Evolutionary conservation across 257 asterid genomes (phyloP).

Genomic region (Coffea eugenioides): DNA sequence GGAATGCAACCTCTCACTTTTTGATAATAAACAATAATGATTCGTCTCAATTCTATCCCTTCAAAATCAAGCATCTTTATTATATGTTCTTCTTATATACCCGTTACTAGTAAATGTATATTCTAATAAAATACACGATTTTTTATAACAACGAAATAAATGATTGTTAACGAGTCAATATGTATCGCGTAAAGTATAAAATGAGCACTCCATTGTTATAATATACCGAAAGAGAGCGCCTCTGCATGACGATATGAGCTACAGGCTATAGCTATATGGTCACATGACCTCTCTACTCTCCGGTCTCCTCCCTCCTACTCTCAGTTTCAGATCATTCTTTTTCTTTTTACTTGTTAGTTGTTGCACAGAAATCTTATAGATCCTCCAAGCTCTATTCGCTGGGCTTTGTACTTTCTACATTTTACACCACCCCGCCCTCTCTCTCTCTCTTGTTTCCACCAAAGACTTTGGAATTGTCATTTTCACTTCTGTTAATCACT

Average conservation of each 20-base stretch:
- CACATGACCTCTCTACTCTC: not conserved
- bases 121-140: too few relatives aligned
- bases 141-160: too few relatives aligned
- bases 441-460: not conserved
- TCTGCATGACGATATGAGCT: too few relatives aligned
- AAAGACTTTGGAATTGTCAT: constrained; percentile 2
- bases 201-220: too few relatives aligned
- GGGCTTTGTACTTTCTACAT: too few relatives aligned
- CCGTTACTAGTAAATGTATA: too few relatives aligned
- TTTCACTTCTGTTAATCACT: constrained; percentile 14
- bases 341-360: not conserved
- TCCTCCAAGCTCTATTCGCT: not conserved
- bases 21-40: not conserved
- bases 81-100: not conserved
- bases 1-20: not conserved
- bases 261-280: too few relatives aligned
- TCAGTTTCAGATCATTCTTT: not conserved
- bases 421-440: not conserved
- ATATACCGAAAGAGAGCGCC: too few relatives aligned
- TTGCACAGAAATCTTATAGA: too few relatives aligned
- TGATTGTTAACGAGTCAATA: too few relatives aligned
- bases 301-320: not conserved
- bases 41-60: constrained; percentile 6
- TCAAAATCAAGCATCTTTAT: constrained; percentile 15
- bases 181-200: too few relatives aligned